Evolutionary conservation across 2,329 filamentous ascomycete genomes (phyloP).

Genomic region (Laburnicola sp.): DNA sequence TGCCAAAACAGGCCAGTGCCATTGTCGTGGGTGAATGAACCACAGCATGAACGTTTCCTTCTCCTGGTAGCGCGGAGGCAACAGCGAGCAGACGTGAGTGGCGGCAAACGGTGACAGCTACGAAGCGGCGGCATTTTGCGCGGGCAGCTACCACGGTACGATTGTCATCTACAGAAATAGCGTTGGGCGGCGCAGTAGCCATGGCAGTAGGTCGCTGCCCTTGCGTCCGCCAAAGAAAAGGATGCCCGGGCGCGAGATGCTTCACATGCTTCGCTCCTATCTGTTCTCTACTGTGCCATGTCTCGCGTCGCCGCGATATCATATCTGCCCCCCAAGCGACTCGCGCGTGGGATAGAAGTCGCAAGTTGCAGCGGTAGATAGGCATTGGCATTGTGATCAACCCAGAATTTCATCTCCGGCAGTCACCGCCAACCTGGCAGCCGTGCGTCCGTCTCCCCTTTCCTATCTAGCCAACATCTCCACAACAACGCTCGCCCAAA

Average conservation of each 20-base stretch:
- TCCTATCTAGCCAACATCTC: slow-evolving; percentile 7
- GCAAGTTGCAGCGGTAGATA: too few relatives aligned
- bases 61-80: neutral
- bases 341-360: too few relatives aligned
- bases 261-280: too few relatives aligned
- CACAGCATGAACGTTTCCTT: too few relatives aligned
- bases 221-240: neutral
- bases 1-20: slow-evolving; percentile 4
- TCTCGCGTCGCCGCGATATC: too few relatives aligned
- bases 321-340: too few relatives aligned
- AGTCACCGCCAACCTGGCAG: slow-evolving; percentile 4
- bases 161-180: neutral
- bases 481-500: slow-evolving; percentile 13
- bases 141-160: neutral
- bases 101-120: neutral
- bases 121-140: neutral
- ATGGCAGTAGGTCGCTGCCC: neutral
- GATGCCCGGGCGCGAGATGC: too few relatives aligned
- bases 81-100: too few relatives aligned
- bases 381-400: slow-evolving; percentile 7
- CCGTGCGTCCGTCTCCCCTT: slow-evolving; percentile 2
- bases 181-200: neutral
- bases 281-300: too few relatives aligned
- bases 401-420: slow-evolving; percentile 1
- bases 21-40: slow-evolving; percentile 4